phyloP scores from a whole-genome alignment of 2,329 filamentous ascomycete genomes.

The Colletotrichum destructivum region DNA sequence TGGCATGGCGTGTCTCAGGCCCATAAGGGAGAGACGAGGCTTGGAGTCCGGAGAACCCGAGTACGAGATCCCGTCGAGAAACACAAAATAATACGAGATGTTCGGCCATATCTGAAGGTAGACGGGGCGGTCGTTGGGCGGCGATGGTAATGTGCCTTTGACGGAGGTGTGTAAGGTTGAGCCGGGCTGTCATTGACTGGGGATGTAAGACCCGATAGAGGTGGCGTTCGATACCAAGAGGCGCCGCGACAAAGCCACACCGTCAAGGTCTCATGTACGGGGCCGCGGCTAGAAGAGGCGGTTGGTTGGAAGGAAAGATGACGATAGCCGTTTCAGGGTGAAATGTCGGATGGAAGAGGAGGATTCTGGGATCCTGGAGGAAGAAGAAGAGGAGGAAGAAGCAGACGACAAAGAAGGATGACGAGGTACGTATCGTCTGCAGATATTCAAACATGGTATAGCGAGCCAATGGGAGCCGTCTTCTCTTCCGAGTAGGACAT shows the following conservation, averaged over 20 bases:
- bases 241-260: neutral
- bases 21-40: neutral
- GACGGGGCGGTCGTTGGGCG: neutral
- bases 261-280: no score
- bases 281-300: neutral
- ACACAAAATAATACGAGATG: no score
- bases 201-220: neutral
- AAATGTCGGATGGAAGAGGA: neutral
- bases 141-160: neutral
- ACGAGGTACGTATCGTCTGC: neutral
- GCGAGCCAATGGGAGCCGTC: no score
- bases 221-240: slow-evolving; percentile 10
- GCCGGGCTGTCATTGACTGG: slow-evolving; percentile 3
- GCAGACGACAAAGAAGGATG: neutral
- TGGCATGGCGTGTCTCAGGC: neutral
- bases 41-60: neutral
- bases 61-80: neutral
- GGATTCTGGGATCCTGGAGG: no score
- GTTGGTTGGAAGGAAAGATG: neutral
- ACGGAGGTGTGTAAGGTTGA: neutral
- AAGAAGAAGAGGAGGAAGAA: no score
- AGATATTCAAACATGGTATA: neutral
- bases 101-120: neutral
- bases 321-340: neutral
- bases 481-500: no score